Evolutionary conservation across 495 filamentous ascomycete species (phyloP), one percentile per base, ranked within the genome.

Genomic region (Xylaria scruposa): DNA sequence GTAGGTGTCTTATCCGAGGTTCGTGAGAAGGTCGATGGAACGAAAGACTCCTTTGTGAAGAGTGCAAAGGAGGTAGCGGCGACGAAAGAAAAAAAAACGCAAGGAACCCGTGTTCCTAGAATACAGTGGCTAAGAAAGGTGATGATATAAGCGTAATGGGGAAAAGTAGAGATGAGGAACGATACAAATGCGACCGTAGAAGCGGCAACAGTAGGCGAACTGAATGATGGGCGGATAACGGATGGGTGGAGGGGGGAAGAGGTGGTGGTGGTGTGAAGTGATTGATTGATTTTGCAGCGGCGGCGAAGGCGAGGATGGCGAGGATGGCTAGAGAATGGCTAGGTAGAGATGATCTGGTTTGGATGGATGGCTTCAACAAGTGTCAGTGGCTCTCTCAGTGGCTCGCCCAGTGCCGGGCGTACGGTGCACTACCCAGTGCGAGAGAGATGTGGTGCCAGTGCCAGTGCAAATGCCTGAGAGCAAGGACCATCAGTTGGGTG

Each of bases 271-370:
- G 49, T 51, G 58, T 38, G 56, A 53, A 53, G 67, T 33, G 59
- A 71, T 21, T 74, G 75, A 61, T 76, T 72, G 77, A 73, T 73
- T 72, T 75, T 67, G 71, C 76, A 71, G 74, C 74, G 75, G 76
- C 76, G 73, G 77, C 75, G 78, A 79, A 76, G 78, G 78, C 74
- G 77, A 79, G 73, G 72, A 79, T 76, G 74, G 67, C 24, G 73
- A 79, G 73, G 70, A 79, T 76, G 74, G 38, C 38, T 42, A 42
- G 38, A 42, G 38, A 13, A 42, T 42, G 38, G 67, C 26, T 70
- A 76, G 75, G 74, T 76, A 76, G 75, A 72, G 75, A 72, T 76
- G 74, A 77, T 72, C 71, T 75, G 59, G 56, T 70, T 78, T 72
- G 76, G 71, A 68, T 76, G 76, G 75, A 76, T 75, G 77, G 70